These are phyloP conservation scores for Carex sylvatica DNA, from an alignment of 202 grass and related monocot species.

Conservation along the genomic window DNA sequence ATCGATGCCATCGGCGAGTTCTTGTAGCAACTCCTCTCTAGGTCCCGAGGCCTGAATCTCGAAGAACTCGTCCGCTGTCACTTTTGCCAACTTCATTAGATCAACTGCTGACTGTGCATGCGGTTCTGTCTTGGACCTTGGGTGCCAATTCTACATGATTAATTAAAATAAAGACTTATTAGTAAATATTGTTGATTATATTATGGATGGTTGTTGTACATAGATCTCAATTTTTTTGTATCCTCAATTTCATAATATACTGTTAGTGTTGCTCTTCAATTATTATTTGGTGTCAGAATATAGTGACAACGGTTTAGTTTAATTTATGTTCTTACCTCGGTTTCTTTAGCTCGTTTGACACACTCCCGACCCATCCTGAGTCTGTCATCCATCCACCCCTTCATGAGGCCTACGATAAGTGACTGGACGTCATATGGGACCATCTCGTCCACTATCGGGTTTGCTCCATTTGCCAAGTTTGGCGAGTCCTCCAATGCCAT, in stretches of 20 bases:
- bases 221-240: not conserved
- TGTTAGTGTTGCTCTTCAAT: not conserved
- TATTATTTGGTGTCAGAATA: not conserved
- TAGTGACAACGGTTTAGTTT: not conserved
- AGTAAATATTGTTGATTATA: not conserved
- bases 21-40: constrained; percentile 38
- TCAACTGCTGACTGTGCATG: constrained; percentile 63
- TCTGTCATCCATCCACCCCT: constrained; percentile 59
- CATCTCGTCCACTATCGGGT: constrained; percentile 29
- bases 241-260: not conserved
- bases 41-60: constrained; percentile 45
- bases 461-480: constrained; percentile 31
- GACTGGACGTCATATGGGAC: constrained; percentile 48
- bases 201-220: not conserved
- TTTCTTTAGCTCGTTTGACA: constrained; percentile 50
- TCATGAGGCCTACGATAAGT: constrained; percentile 39
- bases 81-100: constrained; percentile 66
- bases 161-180: not conserved
- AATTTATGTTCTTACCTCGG: constrained; percentile 36
- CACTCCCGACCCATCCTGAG: constrained; percentile 42
- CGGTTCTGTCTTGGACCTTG: constrained; percentile 61
- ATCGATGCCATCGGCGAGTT: constrained; percentile 48
- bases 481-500: constrained; percentile 33
- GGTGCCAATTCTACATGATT: constrained; percentile 50
- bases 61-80: constrained; percentile 54